Percentiles rank a stretch among this genome's conserved stretches.
Evolutionary conservation across 2,329 filamentous ascomycete genomes (phyloP).

Genomic region (Diaporthe sp.): DNA sequence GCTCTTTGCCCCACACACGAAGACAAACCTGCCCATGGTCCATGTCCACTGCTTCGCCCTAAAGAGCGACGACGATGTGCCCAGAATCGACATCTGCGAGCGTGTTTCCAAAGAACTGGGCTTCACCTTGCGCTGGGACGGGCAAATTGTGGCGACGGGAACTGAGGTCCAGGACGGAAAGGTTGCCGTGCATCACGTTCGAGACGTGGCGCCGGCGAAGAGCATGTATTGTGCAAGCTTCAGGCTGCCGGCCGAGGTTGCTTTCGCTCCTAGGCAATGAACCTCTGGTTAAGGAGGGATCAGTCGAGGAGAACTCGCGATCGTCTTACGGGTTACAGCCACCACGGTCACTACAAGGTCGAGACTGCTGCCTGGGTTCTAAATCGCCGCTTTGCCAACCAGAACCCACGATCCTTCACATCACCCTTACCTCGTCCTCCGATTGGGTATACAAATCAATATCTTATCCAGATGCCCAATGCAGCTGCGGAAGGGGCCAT

Average conservation of each 20-base stretch:
- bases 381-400: background rate
- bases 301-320: background rate
- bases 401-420: background rate
- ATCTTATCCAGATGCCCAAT: conserved; percentile 26
- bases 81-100: conserved; percentile 74
- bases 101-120: conserved; percentile 74
- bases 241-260: conserved; percentile 84
- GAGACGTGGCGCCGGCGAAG: conserved; percentile 93
- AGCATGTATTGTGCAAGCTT: conserved; percentile 98
- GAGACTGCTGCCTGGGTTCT: background rate
- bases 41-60: conserved; percentile 96
- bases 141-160: background rate
- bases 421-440: background rate
- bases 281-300: conserved; percentile 41
- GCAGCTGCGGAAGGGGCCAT: conserved; percentile 11
- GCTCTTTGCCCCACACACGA: conserved; percentile 74
- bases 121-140: conserved; percentile 62
- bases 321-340: background rate
- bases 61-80: conserved; percentile 81
- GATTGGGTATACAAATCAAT: conserved; percentile 7
- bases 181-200: conserved; percentile 76
- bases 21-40: conserved; percentile 79
- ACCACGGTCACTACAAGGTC: background rate
- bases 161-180: conserved; percentile 59
- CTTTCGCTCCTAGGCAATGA: conserved; percentile 70